These are phyloP conservation scores for Ceriops zippeliana DNA, from an alignment of 345 rosid species.

Conservation along the genomic window DNA sequence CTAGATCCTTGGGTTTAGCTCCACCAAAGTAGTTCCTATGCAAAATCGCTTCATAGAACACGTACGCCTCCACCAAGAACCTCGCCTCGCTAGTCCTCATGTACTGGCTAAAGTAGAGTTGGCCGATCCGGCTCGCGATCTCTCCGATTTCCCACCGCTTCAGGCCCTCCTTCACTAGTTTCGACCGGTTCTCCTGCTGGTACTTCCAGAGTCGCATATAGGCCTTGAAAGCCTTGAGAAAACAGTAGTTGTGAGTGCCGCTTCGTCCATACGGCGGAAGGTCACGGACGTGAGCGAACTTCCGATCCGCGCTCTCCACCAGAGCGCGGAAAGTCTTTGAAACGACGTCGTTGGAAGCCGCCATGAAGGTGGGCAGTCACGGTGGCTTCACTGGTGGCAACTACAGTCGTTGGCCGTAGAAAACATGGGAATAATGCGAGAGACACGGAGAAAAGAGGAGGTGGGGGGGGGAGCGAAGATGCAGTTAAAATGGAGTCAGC, in stretches of 20 bases:
- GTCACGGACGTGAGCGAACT: conserved; percentile 85
- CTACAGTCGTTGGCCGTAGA: not conserved
- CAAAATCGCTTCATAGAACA: conserved; percentile 90
- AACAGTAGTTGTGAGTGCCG: conserved; percentile 48
- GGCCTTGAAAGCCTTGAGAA: conserved; percentile 86
- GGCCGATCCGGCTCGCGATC: conserved; percentile 99
- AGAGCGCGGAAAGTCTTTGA: conserved; percentile 59
- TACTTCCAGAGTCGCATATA: conserved; percentile 94
- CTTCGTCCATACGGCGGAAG: conserved; percentile 57
- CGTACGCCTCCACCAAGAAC: conserved; percentile 80
- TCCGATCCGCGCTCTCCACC: conserved; percentile 87
- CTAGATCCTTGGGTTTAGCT: conserved; percentile 52
- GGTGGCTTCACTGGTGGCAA: not conserved
- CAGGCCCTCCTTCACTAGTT: conserved; percentile 70
- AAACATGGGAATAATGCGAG: not conserved
- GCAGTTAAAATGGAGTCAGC: too few species aligned
- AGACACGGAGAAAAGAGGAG: not conserved
- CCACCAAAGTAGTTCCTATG: conserved; percentile 75
- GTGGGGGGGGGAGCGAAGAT: not conserved
- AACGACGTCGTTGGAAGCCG: conserved; percentile 50
- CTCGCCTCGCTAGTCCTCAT: conserved; percentile 86
- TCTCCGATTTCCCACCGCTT: conserved; percentile 98
- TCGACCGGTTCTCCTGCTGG: conserved; percentile 77
- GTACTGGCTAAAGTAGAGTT: conserved; percentile 90
- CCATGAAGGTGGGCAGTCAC: conserved; percentile 1